A percentile compares a stretch with the other conserved stretches of the same genome.
Conservation (phyloP, 2,329 filamentous ascomycete genomes). For the Torrubiellomyces zombiae region DNA sequence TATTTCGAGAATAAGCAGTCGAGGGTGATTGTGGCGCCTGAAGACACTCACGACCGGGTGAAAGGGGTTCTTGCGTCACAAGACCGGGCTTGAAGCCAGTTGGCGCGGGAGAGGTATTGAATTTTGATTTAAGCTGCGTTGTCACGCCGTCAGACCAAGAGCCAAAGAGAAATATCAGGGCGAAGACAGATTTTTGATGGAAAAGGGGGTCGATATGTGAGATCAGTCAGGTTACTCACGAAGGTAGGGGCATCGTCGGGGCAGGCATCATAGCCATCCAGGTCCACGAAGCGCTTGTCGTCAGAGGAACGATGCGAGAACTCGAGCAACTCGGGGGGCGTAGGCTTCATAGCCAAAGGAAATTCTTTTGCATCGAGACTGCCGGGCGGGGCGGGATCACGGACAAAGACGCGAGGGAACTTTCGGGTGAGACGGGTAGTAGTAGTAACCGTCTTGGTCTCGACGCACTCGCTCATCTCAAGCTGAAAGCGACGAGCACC, state of each 20-base stretch:
- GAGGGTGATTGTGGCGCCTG: constrained; percentile 17
- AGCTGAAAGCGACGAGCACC: constrained; percentile 29
- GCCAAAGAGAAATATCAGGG: too few species aligned
- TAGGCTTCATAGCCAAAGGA: constrained; percentile 68
- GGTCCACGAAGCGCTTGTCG: too few species aligned
- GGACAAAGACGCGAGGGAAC: constrained; percentile 73
- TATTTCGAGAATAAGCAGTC: constrained; percentile 14
- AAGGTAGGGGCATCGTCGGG: too few species aligned
- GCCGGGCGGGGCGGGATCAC: constrained; percentile 51
- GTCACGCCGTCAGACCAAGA: too few species aligned
- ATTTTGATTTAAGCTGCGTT: too few species aligned
- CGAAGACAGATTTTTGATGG: too few species aligned
- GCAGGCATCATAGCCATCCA: too few species aligned
- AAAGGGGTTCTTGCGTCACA: constrained; percentile 10
- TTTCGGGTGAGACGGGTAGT: constrained; percentile 76
- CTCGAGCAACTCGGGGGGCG: constrained; percentile 59
- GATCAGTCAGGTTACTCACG: too few species aligned
- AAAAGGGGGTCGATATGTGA: too few species aligned
- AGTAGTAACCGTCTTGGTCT: constrained; percentile 65
- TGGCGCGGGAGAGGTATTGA: too few species aligned
- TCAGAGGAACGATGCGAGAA: constrained; percentile 53
- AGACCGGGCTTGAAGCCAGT: too few species aligned
- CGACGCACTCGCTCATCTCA: constrained; percentile 46
- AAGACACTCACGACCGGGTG: too few species aligned
- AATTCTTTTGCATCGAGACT: constrained; percentile 78